Evolutionary conservation across 164 flowering plant species (phyloP), one percentile per base, ranked within the genome.

Genomic region (Nymphaea thermarum): DNA sequence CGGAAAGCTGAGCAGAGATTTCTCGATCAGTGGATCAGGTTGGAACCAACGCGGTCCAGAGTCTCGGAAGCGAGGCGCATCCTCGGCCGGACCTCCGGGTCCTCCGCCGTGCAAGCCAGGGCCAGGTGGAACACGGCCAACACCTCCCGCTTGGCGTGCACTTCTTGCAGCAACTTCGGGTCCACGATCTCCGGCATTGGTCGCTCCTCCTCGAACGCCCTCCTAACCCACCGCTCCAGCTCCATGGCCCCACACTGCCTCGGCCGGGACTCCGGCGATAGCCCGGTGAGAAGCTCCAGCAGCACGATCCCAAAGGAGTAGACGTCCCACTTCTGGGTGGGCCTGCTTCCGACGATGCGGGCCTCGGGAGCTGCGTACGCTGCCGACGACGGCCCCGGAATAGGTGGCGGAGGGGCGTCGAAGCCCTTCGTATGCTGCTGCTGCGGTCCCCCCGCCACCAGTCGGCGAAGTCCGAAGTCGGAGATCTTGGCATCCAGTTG

Each of bases 301-400:
- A 95, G 85, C 65, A 90, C 78, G 42, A 95, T 77, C 5, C 99
- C 99, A 44, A 88, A 92, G 3, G 99, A 84, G 73, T 85, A 95
- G 12, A 95, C 96, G 60, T 95, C 98, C 53, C 92, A 83, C 71
- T 85, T 91, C 74, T 90, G 98, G 0, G 90, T 82, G 66, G 82
- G 67, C 76, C 75, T 84, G 76, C 71, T 71, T 43, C 92, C 79
- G 5, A 74, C 47, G 3, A 66, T 67, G 43, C 85, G 82, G 67
- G 82, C 87, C 76, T 95, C 99, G 2, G 98, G 99, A 41, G 98
- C 98, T 47, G 74, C 42, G 76, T 89, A 91, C 43, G 68, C 53
- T 6, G 65, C 67, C 2, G 81, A 62, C 2, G 79, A 68, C 3
- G 84, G 63, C 14, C 76, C 41, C 6, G 86, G 62, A 47, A 71